Evolutionary conservation across 2,329 filamentous ascomycete genomes (phyloP).

Genomic region (Xylariaceae sp.): DNA sequence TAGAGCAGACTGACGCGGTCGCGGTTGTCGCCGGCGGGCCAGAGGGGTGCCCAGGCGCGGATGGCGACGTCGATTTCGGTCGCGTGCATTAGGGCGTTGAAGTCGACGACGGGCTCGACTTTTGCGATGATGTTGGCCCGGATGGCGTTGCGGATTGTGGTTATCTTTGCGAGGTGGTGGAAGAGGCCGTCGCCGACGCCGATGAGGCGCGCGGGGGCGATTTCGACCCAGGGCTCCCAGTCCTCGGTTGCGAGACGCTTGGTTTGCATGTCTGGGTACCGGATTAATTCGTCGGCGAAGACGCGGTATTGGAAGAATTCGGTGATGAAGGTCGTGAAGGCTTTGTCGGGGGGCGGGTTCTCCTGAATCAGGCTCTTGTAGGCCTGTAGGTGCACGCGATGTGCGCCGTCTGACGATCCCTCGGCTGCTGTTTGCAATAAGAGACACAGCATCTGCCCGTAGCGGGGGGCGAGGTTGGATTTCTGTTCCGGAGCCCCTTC

Average conservation of each 20-base stretch:
- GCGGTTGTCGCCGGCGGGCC: conserved; percentile 53
- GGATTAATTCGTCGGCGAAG: conserved; percentile 57
- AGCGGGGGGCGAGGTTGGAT: conserved; percentile 49
- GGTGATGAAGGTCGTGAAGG: conserved; percentile 59
- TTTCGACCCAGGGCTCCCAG: conserved; percentile 39
- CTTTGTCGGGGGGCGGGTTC: conserved; percentile 56
- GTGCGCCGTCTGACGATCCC: conserved; percentile 58
- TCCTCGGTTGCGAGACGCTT: conserved; percentile 39
- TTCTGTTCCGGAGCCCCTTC: conserved; percentile 41
- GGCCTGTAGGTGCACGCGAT: conserved; percentile 71
- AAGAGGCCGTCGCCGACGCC: conserved; percentile 82
- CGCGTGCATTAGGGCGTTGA: conserved; percentile 65
- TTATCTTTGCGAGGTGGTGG: conserved; percentile 71
- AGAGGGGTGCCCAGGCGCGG: conserved; percentile 64
- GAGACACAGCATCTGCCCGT: conserved; percentile 59
- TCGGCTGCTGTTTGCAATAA: conserved; percentile 54
- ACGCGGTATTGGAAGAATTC: conserved; percentile 85
- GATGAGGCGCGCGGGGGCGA: conserved; percentile 55
- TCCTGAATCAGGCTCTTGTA: conserved; percentile 67
- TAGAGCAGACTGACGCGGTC: conserved; percentile 54
- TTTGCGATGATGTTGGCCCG: conserved; percentile 59
- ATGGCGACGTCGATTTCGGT: conserved; percentile 72
- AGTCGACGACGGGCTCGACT: conserved; percentile 65
- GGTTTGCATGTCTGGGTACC: conserved; percentile 38
- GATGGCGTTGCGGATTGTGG: conserved; percentile 68